Base-by-base conservation (phyloP, 108 stramenopile genomes). In the Nitzschia inconspicua region DNA sequence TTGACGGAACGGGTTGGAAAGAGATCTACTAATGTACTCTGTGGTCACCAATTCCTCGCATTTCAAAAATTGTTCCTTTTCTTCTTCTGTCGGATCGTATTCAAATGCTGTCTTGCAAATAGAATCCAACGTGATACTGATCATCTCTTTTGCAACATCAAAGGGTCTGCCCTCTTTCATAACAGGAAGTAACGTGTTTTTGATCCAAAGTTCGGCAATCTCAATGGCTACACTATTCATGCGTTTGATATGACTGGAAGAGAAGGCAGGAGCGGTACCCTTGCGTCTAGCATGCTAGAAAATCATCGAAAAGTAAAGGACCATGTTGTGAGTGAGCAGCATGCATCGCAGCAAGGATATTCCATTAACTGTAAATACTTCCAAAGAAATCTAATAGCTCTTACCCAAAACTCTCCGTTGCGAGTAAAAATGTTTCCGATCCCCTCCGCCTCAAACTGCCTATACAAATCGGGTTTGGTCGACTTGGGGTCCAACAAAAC, bases 31-130 rank as follows among this genome's bases (percentile, higher is more conserved):
- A 18, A 66, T 52, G 37, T 63, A 76, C 23, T 76, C 75, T 11
- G 32, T 60, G 1, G 66, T 39, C 18, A 47, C 57, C 3, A 60
- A 18, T 18, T 66, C 70, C 16, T 51, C n/a, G 24, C 66, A 57
- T 14, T 18, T 13, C 10, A 39, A 26, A 57, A 63, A 77, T 0
- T 23, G 6, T 4, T 19, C 19, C 20, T 60, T 50, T 36, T 77
- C 76, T 35, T 67, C 43, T 3, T 63, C 41, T 0, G 66, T 39
- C 4, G 66, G 35, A 19, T 67, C 42, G 44, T 72, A 72, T 42
- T 70, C 55, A 36, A 77, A 77, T 3, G 71, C 76, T 6, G 71
- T 57, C 41, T 77, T 70, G 40, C 71, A 77, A 5, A 77, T 56
- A 9, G 70, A 56, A 6, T 39, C 53, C 19, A 77, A 66, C 8